Evolutionary conservation across 116 monocot genomes (phyloP), one percentile per base, ranked within the genome.

Genomic region (Zostera marina): DNA sequence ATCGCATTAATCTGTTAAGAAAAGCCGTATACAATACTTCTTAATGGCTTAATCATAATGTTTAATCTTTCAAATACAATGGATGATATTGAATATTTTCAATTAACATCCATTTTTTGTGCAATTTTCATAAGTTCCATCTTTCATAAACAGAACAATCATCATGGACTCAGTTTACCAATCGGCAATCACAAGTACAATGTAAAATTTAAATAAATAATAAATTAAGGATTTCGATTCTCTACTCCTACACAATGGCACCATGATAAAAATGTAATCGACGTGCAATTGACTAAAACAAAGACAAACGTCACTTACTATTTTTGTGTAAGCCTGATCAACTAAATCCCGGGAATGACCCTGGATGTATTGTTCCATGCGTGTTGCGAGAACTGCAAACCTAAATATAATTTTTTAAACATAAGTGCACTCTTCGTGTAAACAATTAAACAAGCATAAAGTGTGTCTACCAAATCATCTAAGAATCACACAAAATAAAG

Each of bases 301-400:
- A 59, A 43, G 43, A 40, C 14, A 16, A 16, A 43, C 1, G 9
- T 11, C 22, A 75, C 91, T 87, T 67, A 99, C 98, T 71, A 99
- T 65, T 80, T 88, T 99, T 53, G 73, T 67, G 62, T 91, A 99
- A 53, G 90, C 91, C 70, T 86, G 81, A 58, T 99, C 98, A 71
- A 99, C 81, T 63, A 99, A 77, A 58, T 99, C 98, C 71, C 98
- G 81, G 8, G 98, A 86, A 11, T 90, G 90, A 13, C 98, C 98
- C 64, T 87, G 98, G 56, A 99, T 99, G 52, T 99, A 86, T 56
- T 83, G 98, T 67, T 99, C 98, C 98, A 99, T 99, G 9, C 91
- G 82, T 52, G 91, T 83, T 47, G 91, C 98, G 64, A 86, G 86
- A 68, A 73, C 77, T 63, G 83, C 98, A 87, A 99, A 99, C 63